Percentiles rank a stretch among this genome's conserved stretches.
Conservation (phyloP, 192 early-diverging fungal genomes). For the Pilaira anomala region DNA sequence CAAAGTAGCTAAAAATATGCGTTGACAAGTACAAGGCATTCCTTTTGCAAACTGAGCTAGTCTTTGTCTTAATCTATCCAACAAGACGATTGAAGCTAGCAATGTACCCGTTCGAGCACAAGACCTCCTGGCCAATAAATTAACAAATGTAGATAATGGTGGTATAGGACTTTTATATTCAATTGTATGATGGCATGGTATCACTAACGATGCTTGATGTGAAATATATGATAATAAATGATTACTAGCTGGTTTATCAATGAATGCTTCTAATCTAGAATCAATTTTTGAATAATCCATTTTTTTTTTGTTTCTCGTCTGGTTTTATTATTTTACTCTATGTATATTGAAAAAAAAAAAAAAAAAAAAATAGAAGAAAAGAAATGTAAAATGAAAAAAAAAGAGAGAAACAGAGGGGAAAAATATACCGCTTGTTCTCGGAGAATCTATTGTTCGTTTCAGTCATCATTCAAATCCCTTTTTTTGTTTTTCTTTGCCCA, state of each 20-base stretch:
- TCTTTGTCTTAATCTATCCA: constrained; percentile 59
- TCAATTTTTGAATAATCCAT: no score
- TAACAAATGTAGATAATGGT: constrained; percentile 63
- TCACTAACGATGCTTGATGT: constrained; percentile 21
- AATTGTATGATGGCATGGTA: constrained; percentile 21
- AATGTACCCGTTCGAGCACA: constrained; percentile 69
- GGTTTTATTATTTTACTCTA: no score
- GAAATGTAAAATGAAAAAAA: no score
- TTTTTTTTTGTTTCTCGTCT: no score
- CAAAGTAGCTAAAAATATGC: constrained; percentile 72
- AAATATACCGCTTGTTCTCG: no score
- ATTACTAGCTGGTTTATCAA: no score
- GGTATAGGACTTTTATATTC: constrained; percentile 33
- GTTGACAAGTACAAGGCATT: constrained; percentile 78
- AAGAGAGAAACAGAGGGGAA: no score
- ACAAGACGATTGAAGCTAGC: constrained; percentile 67
- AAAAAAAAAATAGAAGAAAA: no score
- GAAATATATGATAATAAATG: no score
- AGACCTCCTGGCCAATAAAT: constrained; percentile 58
- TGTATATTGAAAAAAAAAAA: no score
- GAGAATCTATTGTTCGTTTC: neutral
- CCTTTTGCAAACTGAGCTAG: constrained; percentile 71
- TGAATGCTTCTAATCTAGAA: no score
- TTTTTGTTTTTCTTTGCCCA: constrained; percentile 39
- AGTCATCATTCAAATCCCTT: constrained; percentile 21